Evolutionary conservation across 2,329 filamentous ascomycete species (phyloP).

Genomic region (Hypoxylon sp.): DNA sequence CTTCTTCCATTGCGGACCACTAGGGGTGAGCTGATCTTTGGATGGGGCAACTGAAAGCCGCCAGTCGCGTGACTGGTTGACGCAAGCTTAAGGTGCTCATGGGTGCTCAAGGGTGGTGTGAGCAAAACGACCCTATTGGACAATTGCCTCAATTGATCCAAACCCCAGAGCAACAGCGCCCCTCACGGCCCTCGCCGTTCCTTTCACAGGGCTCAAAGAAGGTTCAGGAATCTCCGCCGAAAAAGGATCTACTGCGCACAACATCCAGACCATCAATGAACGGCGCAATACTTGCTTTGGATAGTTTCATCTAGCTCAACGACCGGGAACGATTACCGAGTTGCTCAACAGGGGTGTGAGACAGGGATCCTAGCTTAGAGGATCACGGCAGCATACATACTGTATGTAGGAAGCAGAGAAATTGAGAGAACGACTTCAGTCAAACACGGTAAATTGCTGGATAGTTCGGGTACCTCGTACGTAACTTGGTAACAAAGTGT

Average conservation of each 20-base stretch:
- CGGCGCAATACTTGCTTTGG: conserved; percentile 22
- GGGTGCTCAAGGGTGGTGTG: conserved; percentile 21
- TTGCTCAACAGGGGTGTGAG: conserved; percentile 28
- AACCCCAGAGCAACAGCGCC: conserved; percentile 25
- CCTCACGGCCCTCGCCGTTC: conserved; percentile 28
- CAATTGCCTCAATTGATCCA: conserved; percentile 36
- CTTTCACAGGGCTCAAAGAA: conserved; percentile 36
- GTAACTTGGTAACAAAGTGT: neutral
- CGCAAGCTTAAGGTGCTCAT: conserved; percentile 36
- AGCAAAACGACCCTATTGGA: conserved; percentile 40
- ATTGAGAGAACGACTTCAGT: conserved; percentile 15
- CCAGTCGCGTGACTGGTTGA: conserved; percentile 46
- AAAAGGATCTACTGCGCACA: conserved; percentile 15
- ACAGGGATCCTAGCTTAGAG: conserved; percentile 29
- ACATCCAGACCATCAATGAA: neutral
- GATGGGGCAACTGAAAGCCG: conserved; percentile 42
- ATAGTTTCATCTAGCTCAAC: conserved; percentile 28
- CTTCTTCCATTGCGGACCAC: conserved; percentile 30
- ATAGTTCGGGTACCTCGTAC: conserved; percentile 16
- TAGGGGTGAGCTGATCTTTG: conserved; percentile 42
- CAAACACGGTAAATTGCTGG: conserved; percentile 4
- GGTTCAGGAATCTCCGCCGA: conserved; percentile 37
- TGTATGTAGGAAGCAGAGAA: conserved; percentile 4
- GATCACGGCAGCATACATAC: conserved; percentile 1
- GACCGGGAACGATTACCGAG: conserved; percentile 41